Evolutionary conservation across 129 eudicot genomes (phyloP).

Genomic region (Chrysanthemum seticuspe): DNA sequence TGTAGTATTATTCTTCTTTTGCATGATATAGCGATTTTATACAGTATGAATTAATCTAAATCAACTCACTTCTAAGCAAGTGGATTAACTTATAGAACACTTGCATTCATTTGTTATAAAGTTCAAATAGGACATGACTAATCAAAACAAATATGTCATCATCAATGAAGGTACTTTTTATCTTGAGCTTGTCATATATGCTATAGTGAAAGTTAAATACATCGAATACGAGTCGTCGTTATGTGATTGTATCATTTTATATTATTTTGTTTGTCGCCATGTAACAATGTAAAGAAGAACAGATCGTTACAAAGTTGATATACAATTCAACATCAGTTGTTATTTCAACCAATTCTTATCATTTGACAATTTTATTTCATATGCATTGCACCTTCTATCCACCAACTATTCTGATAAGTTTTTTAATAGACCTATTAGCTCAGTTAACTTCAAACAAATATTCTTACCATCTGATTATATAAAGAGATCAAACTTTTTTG

Average conservation of each 20-base stretch:
- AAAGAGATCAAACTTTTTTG: background rate
- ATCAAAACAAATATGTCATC: background rate
- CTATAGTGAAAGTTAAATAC: background rate
- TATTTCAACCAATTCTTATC: background rate
- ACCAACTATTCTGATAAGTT: background rate
- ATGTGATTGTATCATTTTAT: no score
- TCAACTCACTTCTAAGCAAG: no score
- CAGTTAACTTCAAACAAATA: background rate
- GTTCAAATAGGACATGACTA: background rate
- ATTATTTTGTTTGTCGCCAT: no score
- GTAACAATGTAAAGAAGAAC: no score
- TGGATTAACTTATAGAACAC: no score
- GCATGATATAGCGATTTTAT: no score
- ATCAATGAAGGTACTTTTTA: background rate
- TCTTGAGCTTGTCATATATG: background rate
- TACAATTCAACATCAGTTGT: background rate
- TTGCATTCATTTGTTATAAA: no score
- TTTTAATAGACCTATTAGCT: background rate
- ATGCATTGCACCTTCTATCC: conserved; percentile 5
- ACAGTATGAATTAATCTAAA: no score
- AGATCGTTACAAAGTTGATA: background rate
- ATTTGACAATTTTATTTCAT: background rate
- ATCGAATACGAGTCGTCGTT: background rate
- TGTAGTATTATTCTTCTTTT: no score
- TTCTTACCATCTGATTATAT: background rate